Conservation (phyloP, 305 asterid species). For the Lippia alba region DNA sequence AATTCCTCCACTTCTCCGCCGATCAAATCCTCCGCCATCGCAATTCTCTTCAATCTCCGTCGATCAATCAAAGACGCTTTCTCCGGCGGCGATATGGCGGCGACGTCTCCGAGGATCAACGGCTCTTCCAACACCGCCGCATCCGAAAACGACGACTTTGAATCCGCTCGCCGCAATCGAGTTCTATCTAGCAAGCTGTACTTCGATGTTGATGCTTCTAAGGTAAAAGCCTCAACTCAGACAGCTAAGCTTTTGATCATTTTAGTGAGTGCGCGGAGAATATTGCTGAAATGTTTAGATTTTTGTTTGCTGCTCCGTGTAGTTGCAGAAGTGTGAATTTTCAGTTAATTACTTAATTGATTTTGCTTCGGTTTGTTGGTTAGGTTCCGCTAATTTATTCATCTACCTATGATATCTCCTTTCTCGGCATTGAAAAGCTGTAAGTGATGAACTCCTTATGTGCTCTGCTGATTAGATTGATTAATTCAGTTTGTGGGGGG, state of each 20-base stretch:
- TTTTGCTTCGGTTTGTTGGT: conserved; percentile 19
- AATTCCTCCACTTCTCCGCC: conserved; percentile 16
- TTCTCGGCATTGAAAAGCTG: conserved; percentile 91
- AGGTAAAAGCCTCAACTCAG: conserved; percentile 43
- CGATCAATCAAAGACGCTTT: conserved; percentile 30
- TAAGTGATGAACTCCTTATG: conserved; percentile 40
- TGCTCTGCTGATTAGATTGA: neutral
- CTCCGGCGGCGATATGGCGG: conserved; percentile 36
- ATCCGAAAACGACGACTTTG: conserved; percentile 44
- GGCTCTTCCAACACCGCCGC: conserved; percentile 21
- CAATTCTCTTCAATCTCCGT: conserved; percentile 30
- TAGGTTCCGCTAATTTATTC: conserved; percentile 91
- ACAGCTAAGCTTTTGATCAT: conserved; percentile 6
- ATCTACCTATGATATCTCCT: conserved; percentile 76
- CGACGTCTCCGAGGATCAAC: conserved; percentile 30
- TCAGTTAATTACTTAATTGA: conserved; percentile 20
- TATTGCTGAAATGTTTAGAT: neutral
- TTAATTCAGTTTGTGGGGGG: neutral
- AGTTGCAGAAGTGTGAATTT: conserved; percentile 12
- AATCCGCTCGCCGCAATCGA: conserved; percentile 60
- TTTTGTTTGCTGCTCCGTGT: neutral
- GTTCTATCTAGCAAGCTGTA: conserved; percentile 80
- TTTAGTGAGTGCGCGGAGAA: neutral
- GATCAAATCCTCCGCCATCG: conserved; percentile 29
- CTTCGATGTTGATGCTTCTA: conserved; percentile 76